Evolutionary conservation across 2,329 filamentous ascomycete genomes (phyloP).

Genomic region (Blastomyces percursus): DNA sequence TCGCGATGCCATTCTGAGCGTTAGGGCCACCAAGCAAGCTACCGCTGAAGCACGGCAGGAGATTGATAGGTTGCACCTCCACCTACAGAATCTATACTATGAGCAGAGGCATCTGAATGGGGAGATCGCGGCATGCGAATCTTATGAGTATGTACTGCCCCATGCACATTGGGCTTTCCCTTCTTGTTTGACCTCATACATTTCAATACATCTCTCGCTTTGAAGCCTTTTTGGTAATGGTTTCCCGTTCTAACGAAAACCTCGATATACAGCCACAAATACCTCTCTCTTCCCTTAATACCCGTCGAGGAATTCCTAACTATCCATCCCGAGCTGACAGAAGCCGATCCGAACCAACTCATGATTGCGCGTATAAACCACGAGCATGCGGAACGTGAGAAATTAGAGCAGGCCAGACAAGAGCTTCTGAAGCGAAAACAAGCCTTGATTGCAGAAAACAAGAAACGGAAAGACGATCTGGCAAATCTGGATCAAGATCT

Average conservation of each 20-base stretch:
- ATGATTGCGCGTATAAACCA: slow-evolving; percentile 88
- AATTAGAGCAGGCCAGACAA: slow-evolving; percentile 72
- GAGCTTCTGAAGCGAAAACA: slow-evolving; percentile 64
- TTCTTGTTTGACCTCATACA: background rate
- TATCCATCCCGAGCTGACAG: slow-evolving; percentile 61
- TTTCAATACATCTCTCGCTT: too few relatives aligned
- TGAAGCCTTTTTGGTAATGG: background rate
- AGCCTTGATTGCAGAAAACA: slow-evolving; percentile 63
- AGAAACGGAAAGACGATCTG: slow-evolving; percentile 85
- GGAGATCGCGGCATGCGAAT: slow-evolving; percentile 83
- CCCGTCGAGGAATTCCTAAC: slow-evolving; percentile 69
- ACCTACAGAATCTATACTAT: slow-evolving; percentile 92
- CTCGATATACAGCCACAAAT: slow-evolving; percentile 42
- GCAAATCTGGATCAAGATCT: slow-evolving; percentile 83
- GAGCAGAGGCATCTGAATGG: slow-evolving; percentile 83
- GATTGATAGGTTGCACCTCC: slow-evolving; percentile 81
- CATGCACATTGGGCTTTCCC: background rate
- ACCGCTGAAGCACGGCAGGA: slow-evolving; percentile 83
- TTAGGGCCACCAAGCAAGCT: slow-evolving; percentile 72
- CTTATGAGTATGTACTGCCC: slow-evolving; percentile 61
- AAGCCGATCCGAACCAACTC: slow-evolving; percentile 63
- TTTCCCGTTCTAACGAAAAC: background rate
- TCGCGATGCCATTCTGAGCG: slow-evolving; percentile 66
- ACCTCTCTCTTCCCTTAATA: slow-evolving; percentile 76
- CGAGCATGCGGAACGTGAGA: slow-evolving; percentile 73